Percentiles rank a stretch among this genome's conserved stretches.
Conservation (phyloP, 495 filamentous ascomycete genomes). For the Talaromyces nanjingensis region DNA sequence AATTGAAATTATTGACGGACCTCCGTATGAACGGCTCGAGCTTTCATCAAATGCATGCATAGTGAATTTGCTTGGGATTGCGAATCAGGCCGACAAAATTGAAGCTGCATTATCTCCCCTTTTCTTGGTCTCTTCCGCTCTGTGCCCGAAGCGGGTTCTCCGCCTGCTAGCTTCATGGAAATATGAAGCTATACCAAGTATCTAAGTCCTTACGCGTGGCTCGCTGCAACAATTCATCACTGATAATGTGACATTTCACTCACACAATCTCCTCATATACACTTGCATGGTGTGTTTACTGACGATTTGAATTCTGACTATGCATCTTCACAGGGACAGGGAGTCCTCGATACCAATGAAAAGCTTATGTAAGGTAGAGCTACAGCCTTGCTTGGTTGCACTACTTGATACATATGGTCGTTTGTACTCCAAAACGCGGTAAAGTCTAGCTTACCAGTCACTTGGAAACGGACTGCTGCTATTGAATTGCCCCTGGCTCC, state of each 20-base stretch:
- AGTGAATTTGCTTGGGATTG: background rate
- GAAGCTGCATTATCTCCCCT: background rate
- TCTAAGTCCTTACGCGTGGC: background rate
- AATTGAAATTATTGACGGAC: conserved; percentile 1
- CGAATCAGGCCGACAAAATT: background rate
- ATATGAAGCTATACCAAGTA: background rate
- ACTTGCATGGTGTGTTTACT: background rate
- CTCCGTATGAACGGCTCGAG: background rate
- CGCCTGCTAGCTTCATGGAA: background rate
- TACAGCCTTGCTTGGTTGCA: background rate
- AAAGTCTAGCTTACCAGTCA: background rate
- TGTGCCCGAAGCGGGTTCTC: background rate
- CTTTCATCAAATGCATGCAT: background rate
- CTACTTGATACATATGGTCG: background rate
- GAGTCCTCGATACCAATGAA: background rate
- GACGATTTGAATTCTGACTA: background rate
- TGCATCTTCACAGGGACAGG: background rate
- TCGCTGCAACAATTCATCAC: background rate
- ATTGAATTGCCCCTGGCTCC: background rate
- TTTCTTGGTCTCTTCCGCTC: background rate
- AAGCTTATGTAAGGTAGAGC: background rate
- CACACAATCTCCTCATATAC: background rate
- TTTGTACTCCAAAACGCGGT: background rate
- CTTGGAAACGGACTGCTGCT: background rate
- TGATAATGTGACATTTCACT: background rate